Evolutionary conservation across 805 yeast species (phyloP).

Genomic region (Saccharomycopsis fermentans): DNA sequence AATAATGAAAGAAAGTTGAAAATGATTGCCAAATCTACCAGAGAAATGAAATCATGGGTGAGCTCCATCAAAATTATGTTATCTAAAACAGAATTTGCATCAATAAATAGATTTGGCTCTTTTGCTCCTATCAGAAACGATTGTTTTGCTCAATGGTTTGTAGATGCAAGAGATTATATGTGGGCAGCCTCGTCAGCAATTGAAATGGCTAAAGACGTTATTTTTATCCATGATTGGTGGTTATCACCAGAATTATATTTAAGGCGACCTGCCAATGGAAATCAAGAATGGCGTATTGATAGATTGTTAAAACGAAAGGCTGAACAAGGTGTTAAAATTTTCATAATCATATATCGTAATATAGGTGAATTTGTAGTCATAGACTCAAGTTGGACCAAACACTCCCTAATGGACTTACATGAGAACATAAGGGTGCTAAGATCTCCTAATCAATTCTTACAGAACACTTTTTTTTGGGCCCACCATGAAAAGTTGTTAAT

Average conservation of each 20-base stretch:
- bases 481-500: slow-evolving; percentile 92
- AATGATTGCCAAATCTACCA: slow-evolving; percentile 56
- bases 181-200: slow-evolving; percentile 94
- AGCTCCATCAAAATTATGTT: slow-evolving; percentile 63
- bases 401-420: slow-evolving; percentile 76
- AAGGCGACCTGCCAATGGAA: slow-evolving; percentile 90
- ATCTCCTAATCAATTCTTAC: slow-evolving; percentile 90
- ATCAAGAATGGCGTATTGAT: slow-evolving; percentile 89
- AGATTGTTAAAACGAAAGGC: slow-evolving; percentile 83
- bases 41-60: slow-evolving; percentile 64
- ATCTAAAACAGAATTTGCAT: slow-evolving; percentile 60
- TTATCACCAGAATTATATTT: slow-evolving; percentile 85
- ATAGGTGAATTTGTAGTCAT: slow-evolving; percentile 90
- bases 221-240: slow-evolving; percentile 99
- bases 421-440: slow-evolving; percentile 82
- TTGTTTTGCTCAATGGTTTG: slow-evolving; percentile 92
- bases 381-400: slow-evolving; percentile 91
- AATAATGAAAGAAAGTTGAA: slow-evolving; percentile 73
- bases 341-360: slow-evolving; percentile 84
- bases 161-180: slow-evolving; percentile 90
- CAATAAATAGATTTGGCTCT: slow-evolving; percentile 66
- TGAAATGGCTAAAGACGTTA: slow-evolving; percentile 86
- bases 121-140: slow-evolving; percentile 87
- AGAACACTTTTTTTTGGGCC: slow-evolving; percentile 95
- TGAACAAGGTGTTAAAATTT: slow-evolving; percentile 88